Conservation (phyloP, 2,329 filamentous ascomycete species). For the Aspergillus sp. region DNA sequence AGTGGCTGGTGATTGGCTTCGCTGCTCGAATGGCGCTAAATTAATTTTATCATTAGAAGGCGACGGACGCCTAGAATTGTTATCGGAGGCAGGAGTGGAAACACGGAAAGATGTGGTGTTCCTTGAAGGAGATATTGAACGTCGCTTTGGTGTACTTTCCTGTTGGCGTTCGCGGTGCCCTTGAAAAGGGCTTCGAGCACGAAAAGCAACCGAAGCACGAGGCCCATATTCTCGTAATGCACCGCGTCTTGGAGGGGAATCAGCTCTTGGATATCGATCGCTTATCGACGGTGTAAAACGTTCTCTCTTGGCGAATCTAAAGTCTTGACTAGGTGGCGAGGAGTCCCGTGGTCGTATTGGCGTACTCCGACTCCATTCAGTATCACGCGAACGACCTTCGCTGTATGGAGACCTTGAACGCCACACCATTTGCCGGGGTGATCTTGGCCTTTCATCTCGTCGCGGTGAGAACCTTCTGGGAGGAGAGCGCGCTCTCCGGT, state of each 20-base stretch:
- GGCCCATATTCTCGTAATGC: constrained; percentile 23
- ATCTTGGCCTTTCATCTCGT: constrained; percentile 32
- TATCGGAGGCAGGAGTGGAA: constrained; percentile 47
- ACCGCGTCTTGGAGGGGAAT: constrained; percentile 40
- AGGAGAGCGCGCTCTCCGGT: constrained; percentile 29
- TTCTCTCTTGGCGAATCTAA: constrained; percentile 27
- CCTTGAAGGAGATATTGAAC: constrained; percentile 45
- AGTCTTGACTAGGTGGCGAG: constrained; percentile 27
- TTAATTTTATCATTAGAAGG: constrained; percentile 49
- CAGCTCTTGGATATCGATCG: constrained; percentile 21
- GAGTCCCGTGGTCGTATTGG: constrained; percentile 29
- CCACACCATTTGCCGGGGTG: constrained; percentile 28
- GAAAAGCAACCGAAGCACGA: constrained; percentile 34
- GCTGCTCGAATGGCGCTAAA: constrained; percentile 29
- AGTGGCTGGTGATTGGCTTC: constrained; percentile 17
- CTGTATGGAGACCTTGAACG: constrained; percentile 34
- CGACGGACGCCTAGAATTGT: constrained; percentile 55
- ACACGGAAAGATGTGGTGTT: constrained; percentile 38
- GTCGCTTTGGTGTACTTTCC: constrained; percentile 44
- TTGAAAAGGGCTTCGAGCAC: constrained; percentile 48
- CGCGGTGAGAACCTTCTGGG: constrained; percentile 35
- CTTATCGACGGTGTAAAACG: constrained; percentile 20
- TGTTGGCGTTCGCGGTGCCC: constrained; percentile 42
- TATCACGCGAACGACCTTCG: constrained; percentile 22
- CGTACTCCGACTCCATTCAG: constrained; percentile 24